phyloP scores from a whole-genome alignment of 805 yeast genomes.

The Metschnikowia chrysomelidarum region DNA sequence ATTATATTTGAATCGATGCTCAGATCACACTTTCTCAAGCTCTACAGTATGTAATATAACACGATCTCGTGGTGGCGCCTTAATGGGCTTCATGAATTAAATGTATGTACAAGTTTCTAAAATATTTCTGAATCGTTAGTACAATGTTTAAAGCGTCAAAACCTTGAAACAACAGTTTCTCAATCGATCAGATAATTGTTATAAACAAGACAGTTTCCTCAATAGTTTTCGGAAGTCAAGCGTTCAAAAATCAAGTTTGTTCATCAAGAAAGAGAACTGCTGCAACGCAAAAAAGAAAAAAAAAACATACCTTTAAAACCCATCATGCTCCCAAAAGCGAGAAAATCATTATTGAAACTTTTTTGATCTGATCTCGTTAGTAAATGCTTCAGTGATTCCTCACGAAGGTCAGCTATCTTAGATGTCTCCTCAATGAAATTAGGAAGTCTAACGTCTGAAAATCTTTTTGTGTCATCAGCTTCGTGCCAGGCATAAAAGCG shows the following conservation, averaged over 20 bases:
- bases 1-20: too few species aligned
- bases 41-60: too few species aligned
- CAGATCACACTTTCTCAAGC: too few species aligned
- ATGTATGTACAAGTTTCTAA: too few species aligned
- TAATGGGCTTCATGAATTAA: too few species aligned
- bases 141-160: too few species aligned
- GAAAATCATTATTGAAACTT: slow-evolving; percentile 4
- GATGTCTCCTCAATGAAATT: slow-evolving; percentile 34
- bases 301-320: slow-evolving; percentile 15
- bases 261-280: slow-evolving; percentile 20
- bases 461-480: slow-evolving; percentile 35
- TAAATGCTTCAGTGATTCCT: slow-evolving; percentile 1
- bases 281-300: not conserved
- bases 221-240: slow-evolving; percentile 28
- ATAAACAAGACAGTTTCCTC: slow-evolving; percentile 24
- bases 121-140: too few species aligned
- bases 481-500: slow-evolving; percentile 6
- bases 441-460: slow-evolving; percentile 44
- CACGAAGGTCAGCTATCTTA: slow-evolving; percentile 26
- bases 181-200: slow-evolving; percentile 19
- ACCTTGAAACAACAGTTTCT: too few species aligned
- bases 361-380: slow-evolving; percentile 7
- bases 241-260: slow-evolving; percentile 25
- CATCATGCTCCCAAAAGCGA: not conserved
- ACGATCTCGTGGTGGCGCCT: too few species aligned